These are phyloP conservation scores for Parmelia sp. DNA, from an alignment of 495 filamentous ascomycete species.

Conservation along the genomic window DNA sequence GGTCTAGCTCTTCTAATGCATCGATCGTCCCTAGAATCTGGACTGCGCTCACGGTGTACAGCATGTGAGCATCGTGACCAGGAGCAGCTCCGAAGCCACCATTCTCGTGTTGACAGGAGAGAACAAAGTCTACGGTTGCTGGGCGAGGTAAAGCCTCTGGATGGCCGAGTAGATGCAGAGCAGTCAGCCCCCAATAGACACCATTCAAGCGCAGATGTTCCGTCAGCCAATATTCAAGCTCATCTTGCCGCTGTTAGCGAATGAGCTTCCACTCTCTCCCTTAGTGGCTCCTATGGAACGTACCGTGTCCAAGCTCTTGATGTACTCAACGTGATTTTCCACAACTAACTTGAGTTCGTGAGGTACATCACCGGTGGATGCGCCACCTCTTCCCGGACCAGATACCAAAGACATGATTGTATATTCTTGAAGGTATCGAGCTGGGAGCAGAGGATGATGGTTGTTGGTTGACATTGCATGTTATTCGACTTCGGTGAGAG, in stretches of 20 bases:
- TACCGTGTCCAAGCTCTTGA: conserved; percentile 85
- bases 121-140: conserved; percentile 81
- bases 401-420: conserved; percentile 54
- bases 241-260: conserved; percentile 65
- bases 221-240: conserved; percentile 94
- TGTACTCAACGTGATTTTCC: conserved; percentile 83
- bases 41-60: conserved; percentile 88
- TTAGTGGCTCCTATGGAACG: conserved; percentile 31
- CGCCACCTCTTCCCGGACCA: conserved; percentile 52
- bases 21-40: conserved; percentile 83
- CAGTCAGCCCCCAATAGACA: conserved; percentile 91
- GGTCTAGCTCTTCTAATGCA: conserved; percentile 75
- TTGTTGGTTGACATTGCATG: too few species aligned
- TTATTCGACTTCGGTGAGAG: too few species aligned
- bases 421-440: neutral
- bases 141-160: conserved; percentile 74
- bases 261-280: conserved; percentile 23
- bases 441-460: neutral
- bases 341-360: conserved; percentile 59
- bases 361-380: conserved; percentile 37
- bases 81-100: conserved; percentile 93
- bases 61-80: conserved; percentile 89
- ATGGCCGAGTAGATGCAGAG: conserved; percentile 75
- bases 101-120: conserved; percentile 79
- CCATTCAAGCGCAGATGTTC: conserved; percentile 93